Evolutionary conservation across 2,329 filamentous ascomycete genomes (phyloP), one percentile per base, ranked within the genome.

Genomic region (Fusarium sp.): DNA sequence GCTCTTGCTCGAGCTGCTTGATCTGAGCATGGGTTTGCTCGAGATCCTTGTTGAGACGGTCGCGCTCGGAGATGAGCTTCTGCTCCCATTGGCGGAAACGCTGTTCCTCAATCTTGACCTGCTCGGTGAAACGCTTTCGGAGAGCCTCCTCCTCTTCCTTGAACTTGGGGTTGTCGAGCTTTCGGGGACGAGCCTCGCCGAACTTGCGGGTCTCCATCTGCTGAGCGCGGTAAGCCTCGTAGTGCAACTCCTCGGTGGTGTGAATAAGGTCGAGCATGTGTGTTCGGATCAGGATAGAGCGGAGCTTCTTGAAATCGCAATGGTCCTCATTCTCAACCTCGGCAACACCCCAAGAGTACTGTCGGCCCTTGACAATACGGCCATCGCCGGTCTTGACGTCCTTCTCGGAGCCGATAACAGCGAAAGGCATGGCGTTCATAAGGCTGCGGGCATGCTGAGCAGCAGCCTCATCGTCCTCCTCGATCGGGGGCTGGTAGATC

Each of bases 191-290:
- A 69, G 95, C 96, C 88, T 99, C 97, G 85, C 96, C 96, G 79
- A 99, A 98, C 87, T 99, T 99, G 87, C 96, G 92, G 57, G 96
- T 99, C 89, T 99, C 96, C 96, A 99, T 99, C 87, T 99, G 97
- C 85, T 97, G 94, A 63, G 96, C 96, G 80, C 96, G 96, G 89
- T 99, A 99, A 70, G 94, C 96, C 86, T 99, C 96, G 88, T 99
- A 99, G 90, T 99, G 96, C 80, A 95, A 92, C 89, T 99, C 96
- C 87, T 99, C 96, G 78, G 96, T 99, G 75, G 97, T 99, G 89
- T 99, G 96, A 83, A 99, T 99, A 75, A 99, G 93, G 83, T 99
- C 96, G 80, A 99, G 91, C 96, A 99, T 99, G 89, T 99, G 96
- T 57, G 96, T 98, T 84, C 96, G 94, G 88, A 99, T 98, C 77